A percentile compares a stretch with the other conserved stretches of the same genome.
Conservation (phyloP, 2,329 filamentous ascomycete genomes). For the Fusarium sp. region DNA sequence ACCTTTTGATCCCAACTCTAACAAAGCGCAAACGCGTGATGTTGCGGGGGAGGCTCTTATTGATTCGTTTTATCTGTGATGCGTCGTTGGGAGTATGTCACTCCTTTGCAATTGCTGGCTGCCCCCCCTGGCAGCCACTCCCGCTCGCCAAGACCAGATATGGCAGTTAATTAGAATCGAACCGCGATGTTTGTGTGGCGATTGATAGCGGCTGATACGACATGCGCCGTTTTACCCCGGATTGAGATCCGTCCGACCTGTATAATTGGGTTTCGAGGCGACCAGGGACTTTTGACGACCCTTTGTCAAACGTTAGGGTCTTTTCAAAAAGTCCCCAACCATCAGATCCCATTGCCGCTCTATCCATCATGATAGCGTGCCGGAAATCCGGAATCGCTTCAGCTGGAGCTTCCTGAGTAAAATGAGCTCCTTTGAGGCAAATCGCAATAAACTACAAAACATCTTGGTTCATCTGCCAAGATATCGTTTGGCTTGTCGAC, state of each 20-base stretch:
- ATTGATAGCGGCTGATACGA: conserved; percentile 14
- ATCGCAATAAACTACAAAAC: conserved; percentile 3
- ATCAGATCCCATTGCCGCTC: background rate
- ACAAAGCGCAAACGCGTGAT: background rate
- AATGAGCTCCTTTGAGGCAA: background rate
- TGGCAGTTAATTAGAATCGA: background rate
- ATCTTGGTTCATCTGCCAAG: background rate
- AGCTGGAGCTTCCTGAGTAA: background rate
- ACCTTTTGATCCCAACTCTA: conserved; percentile 13
- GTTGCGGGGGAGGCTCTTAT: conserved; percentile 12
- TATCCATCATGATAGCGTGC: conserved; percentile 27
- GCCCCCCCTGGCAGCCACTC: background rate
- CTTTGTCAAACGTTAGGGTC: background rate
- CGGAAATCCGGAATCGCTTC: conserved; percentile 15
- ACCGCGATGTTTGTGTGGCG: background rate
- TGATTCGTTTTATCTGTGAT: too few relatives aligned
- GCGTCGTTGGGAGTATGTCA: conserved; percentile 14
- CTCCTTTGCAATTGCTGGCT: conserved; percentile 15
- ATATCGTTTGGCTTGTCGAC: background rate
- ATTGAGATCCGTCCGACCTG: background rate
- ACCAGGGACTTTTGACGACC: conserved; percentile 20
- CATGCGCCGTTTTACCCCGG: background rate
- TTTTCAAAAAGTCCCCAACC: conserved; percentile 19
- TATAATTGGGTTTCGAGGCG: too few relatives aligned
- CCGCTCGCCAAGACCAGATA: background rate